These are phyloP conservation scores for Fusarium robinianum DNA, from an alignment of 2,329 filamentous ascomycete species.

Conservation along the genomic window DNA sequence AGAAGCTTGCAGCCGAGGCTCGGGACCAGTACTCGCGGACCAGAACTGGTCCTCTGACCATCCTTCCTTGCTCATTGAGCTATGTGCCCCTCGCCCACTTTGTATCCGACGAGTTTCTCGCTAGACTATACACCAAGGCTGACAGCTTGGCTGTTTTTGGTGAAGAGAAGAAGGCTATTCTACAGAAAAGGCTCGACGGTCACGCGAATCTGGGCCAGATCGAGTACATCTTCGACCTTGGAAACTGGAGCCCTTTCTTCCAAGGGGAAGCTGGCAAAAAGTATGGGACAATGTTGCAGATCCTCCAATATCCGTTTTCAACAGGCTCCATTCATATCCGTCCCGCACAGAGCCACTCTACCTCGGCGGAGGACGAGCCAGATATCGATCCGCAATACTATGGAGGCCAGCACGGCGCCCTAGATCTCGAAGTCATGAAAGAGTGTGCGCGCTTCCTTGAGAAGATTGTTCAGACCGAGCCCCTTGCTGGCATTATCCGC, in stretches of 20 bases:
- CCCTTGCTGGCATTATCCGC: slow-evolving; percentile 46
- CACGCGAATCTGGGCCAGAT: slow-evolving; percentile 48
- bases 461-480: slow-evolving; percentile 44
- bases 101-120: slow-evolving; percentile 34
- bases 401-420: slow-evolving; percentile 42
- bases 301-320: slow-evolving; percentile 57
- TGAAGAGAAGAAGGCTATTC: slow-evolving; percentile 36
- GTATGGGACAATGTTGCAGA: slow-evolving; percentile 54
- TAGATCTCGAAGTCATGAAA: slow-evolving; percentile 51
- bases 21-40: slow-evolving; percentile 39
- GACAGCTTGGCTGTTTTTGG: slow-evolving; percentile 25
- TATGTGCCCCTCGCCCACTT: slow-evolving; percentile 49
- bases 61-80: slow-evolving; percentile 47
- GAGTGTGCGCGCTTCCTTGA: slow-evolving; percentile 46
- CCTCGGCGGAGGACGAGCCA: slow-evolving; percentile 36
- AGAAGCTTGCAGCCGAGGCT: slow-evolving; percentile 38
- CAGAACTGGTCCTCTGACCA: slow-evolving; percentile 43
- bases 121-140: slow-evolving; percentile 25
- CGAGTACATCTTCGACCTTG: slow-evolving; percentile 55
- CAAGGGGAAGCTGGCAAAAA: slow-evolving; percentile 43
- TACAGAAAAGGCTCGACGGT: slow-evolving; percentile 40
- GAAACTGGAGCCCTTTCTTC: slow-evolving; percentile 51
- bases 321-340: slow-evolving; percentile 53
- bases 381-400: slow-evolving; percentile 51
- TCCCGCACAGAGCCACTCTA: slow-evolving; percentile 13